phyloP scores from a whole-genome alignment of 2,329 filamentous ascomycete genomes.

The Furcasterigmium sp. region DNA sequence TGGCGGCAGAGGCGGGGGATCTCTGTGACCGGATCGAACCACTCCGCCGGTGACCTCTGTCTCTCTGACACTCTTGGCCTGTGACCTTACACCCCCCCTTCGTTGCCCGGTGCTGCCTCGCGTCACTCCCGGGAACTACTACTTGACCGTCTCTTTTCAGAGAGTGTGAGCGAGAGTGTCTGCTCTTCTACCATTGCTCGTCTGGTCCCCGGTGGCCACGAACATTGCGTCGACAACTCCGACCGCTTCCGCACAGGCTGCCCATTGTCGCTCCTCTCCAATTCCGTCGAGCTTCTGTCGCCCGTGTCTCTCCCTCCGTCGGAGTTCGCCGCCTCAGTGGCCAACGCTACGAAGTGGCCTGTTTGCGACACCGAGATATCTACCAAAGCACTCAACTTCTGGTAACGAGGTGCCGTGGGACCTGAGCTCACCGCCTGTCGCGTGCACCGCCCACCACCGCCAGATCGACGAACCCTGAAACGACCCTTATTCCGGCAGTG shows the following conservation, averaged over 20 bases:
- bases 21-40: slow-evolving; percentile 1
- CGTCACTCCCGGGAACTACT: no score
- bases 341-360: no score
- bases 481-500: neutral
- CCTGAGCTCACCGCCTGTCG: neutral
- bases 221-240: neutral
- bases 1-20: neutral
- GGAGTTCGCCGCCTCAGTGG: neutral
- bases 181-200: neutral
- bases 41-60: neutral
- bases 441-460: neutral
- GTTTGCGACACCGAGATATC: no score
- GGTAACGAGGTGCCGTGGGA: neutral
- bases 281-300: neutral
- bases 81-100: neutral
- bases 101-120: neutral
- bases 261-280: neutral
- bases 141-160: no score
- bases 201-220: neutral
- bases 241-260: no score
- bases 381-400: no score
- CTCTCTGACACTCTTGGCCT: neutral
- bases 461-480: slow-evolving; percentile 3
- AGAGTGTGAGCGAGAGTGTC: no score
- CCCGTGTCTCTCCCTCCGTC: neutral